Percentiles rank a stretch among this genome's conserved stretches.
Evolutionary conservation across 352 stramenopile species (phyloP).

Genomic region (Phytophthora lateralis): DNA sequence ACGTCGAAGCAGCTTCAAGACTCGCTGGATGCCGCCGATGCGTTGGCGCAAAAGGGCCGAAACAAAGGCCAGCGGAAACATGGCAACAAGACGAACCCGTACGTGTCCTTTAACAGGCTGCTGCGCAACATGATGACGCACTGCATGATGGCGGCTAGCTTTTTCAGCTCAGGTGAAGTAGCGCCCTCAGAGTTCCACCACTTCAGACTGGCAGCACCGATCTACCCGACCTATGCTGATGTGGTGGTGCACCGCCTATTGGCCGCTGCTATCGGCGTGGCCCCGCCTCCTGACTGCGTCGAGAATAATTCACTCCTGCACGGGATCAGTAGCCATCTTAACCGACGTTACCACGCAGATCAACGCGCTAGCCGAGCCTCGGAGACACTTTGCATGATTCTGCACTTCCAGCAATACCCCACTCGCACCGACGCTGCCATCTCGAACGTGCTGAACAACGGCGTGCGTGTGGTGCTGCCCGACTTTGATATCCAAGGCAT

Average conservation of each 20-base stretch:
- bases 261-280: constrained; percentile 95
- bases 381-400: constrained; percentile 96
- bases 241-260: constrained; percentile 99
- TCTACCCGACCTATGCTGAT: constrained; percentile 99
- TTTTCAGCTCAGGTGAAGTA: constrained; percentile 98
- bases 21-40: constrained; percentile 79
- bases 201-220: constrained; percentile 97
- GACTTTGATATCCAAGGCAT: constrained; percentile 98
- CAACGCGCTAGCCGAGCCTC: constrained; percentile 96
- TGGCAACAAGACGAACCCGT: constrained; percentile 87
- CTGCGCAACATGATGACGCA: constrained; percentile 96
- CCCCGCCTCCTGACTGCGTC: constrained; percentile 93
- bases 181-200: constrained; percentile 96
- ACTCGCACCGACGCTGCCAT: constrained; percentile 92
- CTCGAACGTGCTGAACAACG: constrained; percentile 94
- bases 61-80: constrained; percentile 34
- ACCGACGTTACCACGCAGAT: constrained; percentile 94
- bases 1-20: constrained; percentile 84
- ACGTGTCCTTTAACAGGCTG: constrained; percentile 99
- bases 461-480: constrained; percentile 96
- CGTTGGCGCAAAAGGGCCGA: constrained; percentile 36
- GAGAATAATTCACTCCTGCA: constrained; percentile 88
- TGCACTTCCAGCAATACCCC: constrained; percentile 95
- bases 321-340: constrained; percentile 97
- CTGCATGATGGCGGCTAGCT: constrained; percentile 99